Evolutionary conservation across 1,139 yeast genomes (phyloP).

Genomic region (Pichia sp.): DNA sequence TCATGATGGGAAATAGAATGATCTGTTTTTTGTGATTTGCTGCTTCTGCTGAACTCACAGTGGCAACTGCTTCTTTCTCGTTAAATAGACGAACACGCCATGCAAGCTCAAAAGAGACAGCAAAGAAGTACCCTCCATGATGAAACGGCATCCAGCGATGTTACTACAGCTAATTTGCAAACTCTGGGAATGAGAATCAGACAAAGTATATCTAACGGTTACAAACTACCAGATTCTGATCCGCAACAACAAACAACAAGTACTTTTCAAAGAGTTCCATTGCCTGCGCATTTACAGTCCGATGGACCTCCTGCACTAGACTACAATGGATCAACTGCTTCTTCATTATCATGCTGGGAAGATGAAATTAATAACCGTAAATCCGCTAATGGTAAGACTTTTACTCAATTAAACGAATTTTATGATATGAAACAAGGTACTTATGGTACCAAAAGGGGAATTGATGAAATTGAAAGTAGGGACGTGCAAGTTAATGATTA

Average conservation of each 20-base stretch:
- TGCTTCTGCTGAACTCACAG: background rate
- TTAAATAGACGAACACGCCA: background rate
- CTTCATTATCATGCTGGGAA: slow-evolving; percentile 29
- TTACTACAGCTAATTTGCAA: slow-evolving; percentile 33
- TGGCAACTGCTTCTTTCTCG: background rate
- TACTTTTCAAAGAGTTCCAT: slow-evolving; percentile 40
- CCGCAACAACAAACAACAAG: slow-evolving; percentile 16
- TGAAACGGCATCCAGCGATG: background rate
- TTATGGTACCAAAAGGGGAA: slow-evolving; percentile 9
- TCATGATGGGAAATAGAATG: background rate
- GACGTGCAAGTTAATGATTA: slow-evolving; percentile 19
- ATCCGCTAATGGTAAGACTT: background rate
- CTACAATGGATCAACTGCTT: slow-evolving; percentile 27
- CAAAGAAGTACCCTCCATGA: background rate
- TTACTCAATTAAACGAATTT: background rate
- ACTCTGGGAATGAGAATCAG: slow-evolving; percentile 67
- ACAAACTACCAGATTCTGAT: slow-evolving; percentile 30
- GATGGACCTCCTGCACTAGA: slow-evolving; percentile 25
- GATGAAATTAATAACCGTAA: slow-evolving; percentile 16
- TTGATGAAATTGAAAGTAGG: slow-evolving; percentile 10
- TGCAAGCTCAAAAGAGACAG: slow-evolving; percentile 13
- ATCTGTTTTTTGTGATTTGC: no score
- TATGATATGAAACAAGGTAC: background rate
- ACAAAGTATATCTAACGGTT: slow-evolving; percentile 60
- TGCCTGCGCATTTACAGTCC: slow-evolving; percentile 35